phyloP scores from a whole-genome alignment of 768 basidiomycete genomes.

The Paxillus rubicundulus region DNA sequence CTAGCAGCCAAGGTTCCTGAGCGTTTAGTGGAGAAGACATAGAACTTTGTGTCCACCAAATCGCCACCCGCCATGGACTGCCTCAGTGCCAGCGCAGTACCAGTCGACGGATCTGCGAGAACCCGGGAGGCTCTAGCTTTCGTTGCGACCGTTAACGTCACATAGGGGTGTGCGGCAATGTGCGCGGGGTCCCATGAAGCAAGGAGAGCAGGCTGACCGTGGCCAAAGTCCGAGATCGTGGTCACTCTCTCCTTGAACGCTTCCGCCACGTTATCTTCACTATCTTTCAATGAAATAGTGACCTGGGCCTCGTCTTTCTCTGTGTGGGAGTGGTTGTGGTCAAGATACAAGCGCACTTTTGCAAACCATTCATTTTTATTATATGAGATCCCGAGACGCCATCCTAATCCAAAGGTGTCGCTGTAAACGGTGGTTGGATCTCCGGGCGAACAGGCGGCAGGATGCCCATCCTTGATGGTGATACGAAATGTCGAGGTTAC shows the following conservation, averaged over 20 bases:
- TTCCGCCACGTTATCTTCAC: conserved; percentile 1
- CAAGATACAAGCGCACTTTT: conserved; percentile 24
- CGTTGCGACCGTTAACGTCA: conserved; percentile 18
- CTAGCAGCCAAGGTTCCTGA: conserved; percentile 10
- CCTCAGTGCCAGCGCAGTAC: conserved; percentile 17
- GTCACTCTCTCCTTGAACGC: conserved; percentile 9
- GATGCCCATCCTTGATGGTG: conserved; percentile 18
- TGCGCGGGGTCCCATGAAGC: conserved; percentile 20
- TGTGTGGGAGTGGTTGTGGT: conserved; percentile 23
- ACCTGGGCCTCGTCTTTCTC: conserved; percentile 20
- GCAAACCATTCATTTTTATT: conserved; percentile 20
- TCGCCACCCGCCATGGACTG: conserved; percentile 25
- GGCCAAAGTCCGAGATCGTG: conserved; percentile 26
- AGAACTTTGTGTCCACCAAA: conserved; percentile 29
- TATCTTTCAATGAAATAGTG: conserved; percentile 9
- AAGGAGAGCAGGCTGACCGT: conserved; percentile 21
- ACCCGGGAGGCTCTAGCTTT: conserved; percentile 13
- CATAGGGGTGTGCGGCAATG: conserved; percentile 16
- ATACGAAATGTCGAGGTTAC: conserved; percentile 25
- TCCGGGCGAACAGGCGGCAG: conserved; percentile 10
- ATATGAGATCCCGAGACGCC: conserved; percentile 27
- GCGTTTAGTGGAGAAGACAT: conserved; percentile 23
- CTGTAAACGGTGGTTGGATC: conserved; percentile 16
- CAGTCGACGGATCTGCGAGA: conserved; percentile 13
- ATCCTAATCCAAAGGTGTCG: conserved; percentile 26